phyloP scores from a whole-genome alignment of 1,284 basidiomycete species.

The Naganishia sp. region DNA sequence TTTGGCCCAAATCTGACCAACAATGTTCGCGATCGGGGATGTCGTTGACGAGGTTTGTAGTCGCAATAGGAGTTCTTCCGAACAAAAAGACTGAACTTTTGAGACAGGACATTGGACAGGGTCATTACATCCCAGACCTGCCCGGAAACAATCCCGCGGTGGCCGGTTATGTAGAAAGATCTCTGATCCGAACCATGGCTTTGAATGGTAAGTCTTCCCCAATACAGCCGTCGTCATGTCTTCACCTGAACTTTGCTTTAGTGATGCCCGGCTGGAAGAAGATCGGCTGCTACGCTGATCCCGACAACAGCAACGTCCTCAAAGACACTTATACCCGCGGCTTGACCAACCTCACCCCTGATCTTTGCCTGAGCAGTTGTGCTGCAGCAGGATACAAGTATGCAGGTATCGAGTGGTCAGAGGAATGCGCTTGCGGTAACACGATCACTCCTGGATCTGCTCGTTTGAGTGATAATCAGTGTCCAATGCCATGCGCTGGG shows the following conservation, averaged over 20 bases:
- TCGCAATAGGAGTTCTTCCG: neutral
- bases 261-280: constrained; percentile 15
- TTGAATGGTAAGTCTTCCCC: neutral
- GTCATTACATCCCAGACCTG: constrained; percentile 18
- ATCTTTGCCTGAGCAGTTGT: constrained; percentile 46
- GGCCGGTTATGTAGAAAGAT: constrained; percentile 10
- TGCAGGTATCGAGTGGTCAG: constrained; percentile 33
- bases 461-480: constrained; percentile 28
- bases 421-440: constrained; percentile 47
- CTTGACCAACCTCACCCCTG: constrained; percentile 40
- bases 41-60: constrained; percentile 15
- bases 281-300: constrained; percentile 33
- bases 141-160: constrained; percentile 30
- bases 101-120: constrained; percentile 24
- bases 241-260: neutral
- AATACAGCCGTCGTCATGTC: neutral
- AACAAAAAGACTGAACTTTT: neutral
- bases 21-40: constrained; percentile 16
- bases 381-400: constrained; percentile 42
- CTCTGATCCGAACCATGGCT: constrained; percentile 8
- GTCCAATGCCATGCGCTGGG: constrained; percentile 19
- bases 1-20: constrained; percentile 18
- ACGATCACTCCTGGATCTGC: constrained; percentile 34
- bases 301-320: constrained; percentile 19
- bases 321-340: constrained; percentile 7